Percentiles rank a stretch among this genome's conserved stretches.
phyloP scores from a whole-genome alignment of 2,329 filamentous ascomycete species.

The Phialocephala subalpina region DNA sequence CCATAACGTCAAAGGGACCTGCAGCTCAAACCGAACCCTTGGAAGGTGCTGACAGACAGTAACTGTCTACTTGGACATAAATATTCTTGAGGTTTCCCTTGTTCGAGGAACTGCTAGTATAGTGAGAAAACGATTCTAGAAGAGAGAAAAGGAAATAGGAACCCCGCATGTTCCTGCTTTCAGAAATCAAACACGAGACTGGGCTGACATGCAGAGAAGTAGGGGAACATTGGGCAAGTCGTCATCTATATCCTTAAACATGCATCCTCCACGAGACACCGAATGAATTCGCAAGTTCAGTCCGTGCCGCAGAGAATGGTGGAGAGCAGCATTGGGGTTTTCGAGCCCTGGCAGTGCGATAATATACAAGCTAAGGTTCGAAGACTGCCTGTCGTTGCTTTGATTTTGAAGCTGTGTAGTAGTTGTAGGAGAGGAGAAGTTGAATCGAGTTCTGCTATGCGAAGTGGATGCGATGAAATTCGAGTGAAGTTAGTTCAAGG shows the following conservation, averaged over 20 bases:
- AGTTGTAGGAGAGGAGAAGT: too few species aligned
- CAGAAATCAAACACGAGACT: background rate
- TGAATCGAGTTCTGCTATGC: too few species aligned
- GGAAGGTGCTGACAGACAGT: background rate
- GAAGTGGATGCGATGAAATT: too few species aligned
- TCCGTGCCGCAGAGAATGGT: slow-evolving; percentile 2
- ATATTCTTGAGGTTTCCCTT: background rate
- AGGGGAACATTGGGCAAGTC: background rate
- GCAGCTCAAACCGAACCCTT: background rate
- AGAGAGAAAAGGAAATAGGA: too few species aligned
- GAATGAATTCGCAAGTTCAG: background rate
- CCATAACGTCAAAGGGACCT: background rate
- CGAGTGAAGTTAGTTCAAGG: too few species aligned
- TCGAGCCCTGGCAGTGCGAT: background rate
- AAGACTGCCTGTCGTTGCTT: too few species aligned
- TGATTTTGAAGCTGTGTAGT: too few species aligned
- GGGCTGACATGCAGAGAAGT: background rate
- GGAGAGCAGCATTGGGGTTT: background rate
- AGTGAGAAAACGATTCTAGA: background rate
- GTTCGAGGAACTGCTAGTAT: background rate
- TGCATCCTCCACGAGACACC: background rate
- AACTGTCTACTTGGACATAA: background rate
- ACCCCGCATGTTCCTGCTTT: background rate
- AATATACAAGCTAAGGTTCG: background rate
- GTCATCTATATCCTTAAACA: background rate